phyloP scores from a whole-genome alignment of 2,329 filamentous ascomycete species.

The Didymella sp. region DNA sequence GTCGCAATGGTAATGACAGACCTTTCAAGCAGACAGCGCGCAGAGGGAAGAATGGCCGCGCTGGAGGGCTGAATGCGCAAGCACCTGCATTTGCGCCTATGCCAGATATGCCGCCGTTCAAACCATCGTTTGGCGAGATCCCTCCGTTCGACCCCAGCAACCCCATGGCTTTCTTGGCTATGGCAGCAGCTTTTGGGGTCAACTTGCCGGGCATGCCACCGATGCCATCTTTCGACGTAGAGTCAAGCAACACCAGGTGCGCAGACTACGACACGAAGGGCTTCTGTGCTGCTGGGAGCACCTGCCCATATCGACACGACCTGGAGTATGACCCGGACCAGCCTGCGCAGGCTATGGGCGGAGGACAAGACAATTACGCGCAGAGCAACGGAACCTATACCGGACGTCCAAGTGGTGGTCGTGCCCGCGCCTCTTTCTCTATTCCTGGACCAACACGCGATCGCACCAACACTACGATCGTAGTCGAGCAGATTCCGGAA shows the following conservation, averaged over 20 bases:
- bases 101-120: conserved; percentile 24
- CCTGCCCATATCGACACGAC: conserved; percentile 74
- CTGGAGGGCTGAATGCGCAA: conserved; percentile 16
- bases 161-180: conserved; percentile 67
- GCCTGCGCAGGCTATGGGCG: conserved; percentile 42
- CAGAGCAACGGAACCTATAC: not conserved
- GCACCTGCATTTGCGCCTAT: conserved; percentile 19
- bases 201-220: conserved; percentile 51
- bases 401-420: conserved; percentile 30
- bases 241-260: conserved; percentile 60
- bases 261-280: conserved; percentile 76
- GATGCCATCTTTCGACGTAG: conserved; percentile 42
- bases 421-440: conserved; percentile 64
- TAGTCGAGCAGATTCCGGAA: conserved; percentile 79
- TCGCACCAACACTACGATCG: conserved; percentile 69
- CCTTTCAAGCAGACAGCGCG: conserved; percentile 65
- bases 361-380: conserved; percentile 8
- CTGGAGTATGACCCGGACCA: conserved; percentile 67
- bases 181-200: conserved; percentile 60
- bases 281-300: conserved; percentile 71
- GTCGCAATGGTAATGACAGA: conserved; percentile 49
- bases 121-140: conserved; percentile 41
- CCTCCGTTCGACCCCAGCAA: conserved; percentile 65
- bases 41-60: conserved; percentile 43
- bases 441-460: conserved; percentile 69